These are phyloP conservation scores for Tetracladium maxilliforme DNA, from an alignment of 2,329 filamentous ascomycete genomes.

Conservation along the genomic window DNA sequence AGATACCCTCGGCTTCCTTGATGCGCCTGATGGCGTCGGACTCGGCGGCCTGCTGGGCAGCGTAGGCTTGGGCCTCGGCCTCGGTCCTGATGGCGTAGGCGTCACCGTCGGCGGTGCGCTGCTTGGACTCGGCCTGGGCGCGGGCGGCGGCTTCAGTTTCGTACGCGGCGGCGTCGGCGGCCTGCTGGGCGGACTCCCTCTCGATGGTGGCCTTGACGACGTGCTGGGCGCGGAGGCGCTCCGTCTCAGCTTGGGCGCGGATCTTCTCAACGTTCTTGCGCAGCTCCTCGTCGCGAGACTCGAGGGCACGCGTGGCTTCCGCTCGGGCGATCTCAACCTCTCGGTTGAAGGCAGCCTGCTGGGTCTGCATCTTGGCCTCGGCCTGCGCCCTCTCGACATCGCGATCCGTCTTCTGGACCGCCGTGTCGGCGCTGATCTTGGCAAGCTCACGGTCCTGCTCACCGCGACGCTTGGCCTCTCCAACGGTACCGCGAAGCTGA, in stretches of 20 bases:
- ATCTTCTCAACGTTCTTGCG: conserved; percentile 65
- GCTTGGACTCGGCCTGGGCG: conserved; percentile 21
- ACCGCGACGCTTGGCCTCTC: conserved; percentile 64
- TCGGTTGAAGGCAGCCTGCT: conserved; percentile 56
- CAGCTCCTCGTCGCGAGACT: conserved; percentile 66
- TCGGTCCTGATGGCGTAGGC: conserved; percentile 30
- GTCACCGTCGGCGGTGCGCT: conserved; percentile 31
- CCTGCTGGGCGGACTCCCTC: conserved; percentile 53
- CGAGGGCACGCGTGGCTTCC: conserved; percentile 55
- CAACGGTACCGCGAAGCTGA: conserved; percentile 53
- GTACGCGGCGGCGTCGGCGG: conserved; percentile 51
- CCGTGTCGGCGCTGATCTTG: conserved; percentile 77
- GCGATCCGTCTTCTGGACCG: conserved; percentile 70
- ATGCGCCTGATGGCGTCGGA: conserved; percentile 44
- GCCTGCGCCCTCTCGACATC: conserved; percentile 70
- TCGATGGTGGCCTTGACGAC: conserved; percentile 64
- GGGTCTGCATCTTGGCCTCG: conserved; percentile 60
- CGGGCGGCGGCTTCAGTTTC: conserved; percentile 43
- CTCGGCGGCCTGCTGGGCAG: conserved; percentile 32
- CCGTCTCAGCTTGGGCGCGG: conserved; percentile 66
- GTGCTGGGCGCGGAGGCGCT: conserved; percentile 61
- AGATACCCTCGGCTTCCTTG: conserved; percentile 63
- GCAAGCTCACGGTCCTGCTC: conserved; percentile 75
- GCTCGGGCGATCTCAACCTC: conserved; percentile 67
- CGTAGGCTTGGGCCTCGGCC: conserved; percentile 17